phyloP scores from a whole-genome alignment of 2,329 filamentous ascomycete species.

The Myotisia sp. region DNA sequence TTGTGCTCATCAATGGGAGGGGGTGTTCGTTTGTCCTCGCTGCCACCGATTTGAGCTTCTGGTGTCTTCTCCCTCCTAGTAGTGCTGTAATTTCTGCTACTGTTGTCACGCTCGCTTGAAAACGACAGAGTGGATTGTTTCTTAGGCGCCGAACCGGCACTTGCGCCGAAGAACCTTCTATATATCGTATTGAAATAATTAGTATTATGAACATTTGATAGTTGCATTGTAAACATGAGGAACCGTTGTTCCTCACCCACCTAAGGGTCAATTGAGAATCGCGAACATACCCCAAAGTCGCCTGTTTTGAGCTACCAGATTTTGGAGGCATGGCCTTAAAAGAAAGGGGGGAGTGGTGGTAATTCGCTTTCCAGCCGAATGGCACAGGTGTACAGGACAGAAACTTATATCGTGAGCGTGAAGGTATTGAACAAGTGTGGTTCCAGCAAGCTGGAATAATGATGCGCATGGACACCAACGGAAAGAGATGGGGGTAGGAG shows the following conservation, averaged over 20 bases:
- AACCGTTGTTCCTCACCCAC: constrained; percentile 36
- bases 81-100: constrained; percentile 19
- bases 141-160: constrained; percentile 46
- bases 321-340: constrained; percentile 18
- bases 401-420: too few species aligned
- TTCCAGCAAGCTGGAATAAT: too few species aligned
- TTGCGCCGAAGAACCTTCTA: constrained; percentile 74
- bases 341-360: neutral
- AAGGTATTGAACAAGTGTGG: too few species aligned
- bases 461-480: too few species aligned
- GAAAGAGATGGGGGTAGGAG: too few species aligned
- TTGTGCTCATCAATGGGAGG: constrained; percentile 8
- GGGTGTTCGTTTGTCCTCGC: constrained; percentile 8
- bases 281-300: constrained; percentile 78
- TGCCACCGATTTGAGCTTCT: neutral
- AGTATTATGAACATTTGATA: neutral
- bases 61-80: constrained; percentile 16
- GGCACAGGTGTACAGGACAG: too few species aligned
- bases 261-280: constrained; percentile 58
- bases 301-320: constrained; percentile 45
- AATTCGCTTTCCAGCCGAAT: too few species aligned
- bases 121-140: constrained; percentile 73
- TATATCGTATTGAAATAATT: constrained; percentile 1
- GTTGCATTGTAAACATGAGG: neutral
- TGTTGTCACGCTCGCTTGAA: constrained; percentile 40